Conservation (phyloP, 2,329 filamentous ascomycete genomes). For the Knufia fluminis region DNA sequence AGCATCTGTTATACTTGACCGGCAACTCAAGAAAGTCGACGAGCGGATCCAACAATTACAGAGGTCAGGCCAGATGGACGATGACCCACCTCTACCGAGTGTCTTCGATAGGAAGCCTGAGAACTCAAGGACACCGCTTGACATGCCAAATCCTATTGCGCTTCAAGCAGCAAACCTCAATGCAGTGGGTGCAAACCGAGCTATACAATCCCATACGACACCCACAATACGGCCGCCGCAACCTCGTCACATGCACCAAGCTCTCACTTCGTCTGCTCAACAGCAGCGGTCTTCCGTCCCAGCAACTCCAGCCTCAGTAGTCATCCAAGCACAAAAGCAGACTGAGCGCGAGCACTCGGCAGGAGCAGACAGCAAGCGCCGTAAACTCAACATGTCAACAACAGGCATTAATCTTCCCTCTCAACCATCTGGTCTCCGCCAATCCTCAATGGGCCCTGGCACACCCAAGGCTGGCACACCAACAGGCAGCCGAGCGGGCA, state of each 20-base stretch:
- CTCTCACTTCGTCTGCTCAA: slow-evolving; percentile 16
- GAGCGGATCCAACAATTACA: slow-evolving; percentile 52
- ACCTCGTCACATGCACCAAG: slow-evolving; percentile 23
- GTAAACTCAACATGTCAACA: slow-evolving; percentile 41
- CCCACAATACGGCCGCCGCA: slow-evolving; percentile 27
- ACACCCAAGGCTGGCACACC: slow-evolving; percentile 53
- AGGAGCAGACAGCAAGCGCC: slow-evolving; percentile 50
- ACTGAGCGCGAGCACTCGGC: slow-evolving; percentile 47
- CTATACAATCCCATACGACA: slow-evolving; percentile 40
- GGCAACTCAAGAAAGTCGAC: slow-evolving; percentile 55
- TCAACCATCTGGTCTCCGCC: slow-evolving; percentile 47
- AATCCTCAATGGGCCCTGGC: slow-evolving; percentile 54
- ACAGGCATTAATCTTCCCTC: slow-evolving; percentile 36
- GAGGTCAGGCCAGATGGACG: slow-evolving; percentile 49
- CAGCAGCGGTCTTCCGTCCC: slow-evolving; percentile 34
- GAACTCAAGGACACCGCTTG: slow-evolving; percentile 42
- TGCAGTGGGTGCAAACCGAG: slow-evolving; percentile 41
- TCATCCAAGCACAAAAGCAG: slow-evolving; percentile 25
- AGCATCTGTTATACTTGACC: slow-evolving; percentile 50
- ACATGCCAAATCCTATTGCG: slow-evolving; percentile 41
- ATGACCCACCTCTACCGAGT: slow-evolving; percentile 51
- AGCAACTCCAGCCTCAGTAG: slow-evolving; percentile 31
- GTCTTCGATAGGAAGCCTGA: slow-evolving; percentile 43
- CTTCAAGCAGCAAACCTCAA: slow-evolving; percentile 49
- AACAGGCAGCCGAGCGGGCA: slow-evolving; percentile 48